Base-by-base conservation (phyloP, 2,329 filamentous ascomycete species). In the Fusarium pseudoanthophilum region DNA sequence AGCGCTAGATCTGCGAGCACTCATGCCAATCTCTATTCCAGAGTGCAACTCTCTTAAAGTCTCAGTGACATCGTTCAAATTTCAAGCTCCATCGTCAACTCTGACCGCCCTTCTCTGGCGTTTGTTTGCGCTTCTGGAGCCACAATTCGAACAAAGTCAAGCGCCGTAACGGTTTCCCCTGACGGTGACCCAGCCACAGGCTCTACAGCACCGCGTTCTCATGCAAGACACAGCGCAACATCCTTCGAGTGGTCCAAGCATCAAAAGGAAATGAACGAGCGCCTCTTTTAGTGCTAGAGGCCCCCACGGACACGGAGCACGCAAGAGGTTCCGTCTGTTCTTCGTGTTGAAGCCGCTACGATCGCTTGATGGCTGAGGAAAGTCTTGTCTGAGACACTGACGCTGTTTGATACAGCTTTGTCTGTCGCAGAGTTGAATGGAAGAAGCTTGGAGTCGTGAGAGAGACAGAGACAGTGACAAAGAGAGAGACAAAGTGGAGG, bases 271-370 rank as follows among this genome's bases (percentile, higher is more conserved):
- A 72, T 72, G 70, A 73, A 67, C 48, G 30, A 60, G 46, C 51
- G 64, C 51, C 30, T 64, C 45, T 69, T 70, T 39, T 71, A 71
- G 68, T 37, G 60, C 28, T 37, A 40, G 43, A 46, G 57, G 24
- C 48, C 67, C 60, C 67, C 66, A 69, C 61, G 52, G 56, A 71
- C 66, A 69, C 61, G 52, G 56, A 71, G 70, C 71, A 71, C 67
- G 72, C 71, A 53, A 71, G 68, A 65, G 57, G 46, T 45, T 20
- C 16, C 36, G 36, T 39, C 11, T 39, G 20, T 39, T 52, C n/a
- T 51, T 64, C 62, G 16, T 28, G 28, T 26, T 52, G 56, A 52
- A 30, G 56, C 56, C 43, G 58, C 62, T 55, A 63, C 57, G 57
- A 11, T n/a, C 62, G 24, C 36, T 52, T 45, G 37, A 21, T 6